Base-by-base conservation (phyloP, 495 filamentous ascomycete species). In the Penicillium herquei region DNA sequence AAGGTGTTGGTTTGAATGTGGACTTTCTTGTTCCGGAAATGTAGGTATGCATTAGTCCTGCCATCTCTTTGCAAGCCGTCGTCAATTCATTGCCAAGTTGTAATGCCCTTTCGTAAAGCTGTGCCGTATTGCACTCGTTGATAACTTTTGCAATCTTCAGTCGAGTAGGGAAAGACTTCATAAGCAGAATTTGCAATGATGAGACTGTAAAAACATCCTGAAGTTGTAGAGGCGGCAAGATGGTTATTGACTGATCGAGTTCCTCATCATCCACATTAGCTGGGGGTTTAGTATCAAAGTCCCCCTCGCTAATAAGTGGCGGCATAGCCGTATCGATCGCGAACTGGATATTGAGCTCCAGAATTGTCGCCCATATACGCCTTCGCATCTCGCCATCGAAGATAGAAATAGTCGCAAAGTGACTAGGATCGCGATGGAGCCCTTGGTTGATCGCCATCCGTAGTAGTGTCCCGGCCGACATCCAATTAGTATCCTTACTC, bases 301-400 rank as follows among this genome's bases (percentile, higher is more conserved):
- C 78, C 12, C 78, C 61, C 10, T 65, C 51, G 3, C 72, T 72
- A n/a, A 85, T 71, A 17, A 73, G 64, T 1, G 79, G 79, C 14
- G 74, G 72, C 69, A 78, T 77, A 3, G 69, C 78, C 0, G 74
- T 71, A 50, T 80, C 79, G 3, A 83, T 50, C 4, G 75, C 73
- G 0, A 82, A 65, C 53, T 84, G 82, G 0, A 81, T 39, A 33
- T 59, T 63, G 35, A 86, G 58, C 49, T 87, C 84, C 2, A 84
- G 52, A 6, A 87, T 72, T 7, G 81, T 82, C 1, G 74, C 75
- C 84, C 84, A 87, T 11, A 86, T 58, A 7, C 83, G 70, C 33
- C 77, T 69, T 7, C 82, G 74, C 39, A 83, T 54, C 55, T 87
- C 83, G 7, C 69, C 68, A 44, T 80, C 70, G 14, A 82, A 66